Conservation (phyloP, 2,329 filamentous ascomycete species). For the Thelonectria blattea region DNA sequence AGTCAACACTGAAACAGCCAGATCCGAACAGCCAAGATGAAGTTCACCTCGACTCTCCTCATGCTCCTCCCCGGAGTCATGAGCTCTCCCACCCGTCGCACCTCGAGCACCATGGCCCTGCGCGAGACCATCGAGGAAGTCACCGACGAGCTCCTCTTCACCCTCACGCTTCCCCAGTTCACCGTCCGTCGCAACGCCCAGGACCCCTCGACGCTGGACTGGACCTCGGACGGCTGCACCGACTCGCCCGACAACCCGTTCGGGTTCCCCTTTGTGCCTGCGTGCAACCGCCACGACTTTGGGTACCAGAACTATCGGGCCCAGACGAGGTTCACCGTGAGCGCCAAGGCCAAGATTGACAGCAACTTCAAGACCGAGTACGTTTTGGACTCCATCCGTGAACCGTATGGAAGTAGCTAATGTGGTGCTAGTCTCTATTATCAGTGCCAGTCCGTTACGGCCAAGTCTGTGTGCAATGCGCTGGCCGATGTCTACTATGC, state of each 20-base stretch:
- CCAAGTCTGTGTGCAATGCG: conserved; percentile 16
- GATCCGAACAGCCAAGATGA: conserved; percentile 6
- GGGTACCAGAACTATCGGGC: conserved; percentile 59
- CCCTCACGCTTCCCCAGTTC: conserved; percentile 49
- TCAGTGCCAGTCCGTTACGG: conserved; percentile 12
- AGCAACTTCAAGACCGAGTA: conserved; percentile 53
- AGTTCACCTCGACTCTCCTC: conserved; percentile 8
- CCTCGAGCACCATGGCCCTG: not conserved
- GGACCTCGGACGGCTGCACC: conserved; percentile 50
- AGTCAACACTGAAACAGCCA: not conserved
- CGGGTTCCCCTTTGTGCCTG: conserved; percentile 49
- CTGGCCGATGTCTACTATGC: conserved; percentile 48
- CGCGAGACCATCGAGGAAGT: conserved; percentile 4
- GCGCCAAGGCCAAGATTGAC: conserved; percentile 51
- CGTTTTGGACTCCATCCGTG: conserved; percentile 11
- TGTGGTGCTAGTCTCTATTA: conserved; percentile 10
- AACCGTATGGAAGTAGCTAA: not conserved
- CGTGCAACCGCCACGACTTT: conserved; percentile 61
- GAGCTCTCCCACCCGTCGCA: not conserved
- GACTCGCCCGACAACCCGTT: conserved; percentile 50
- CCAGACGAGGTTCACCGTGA: conserved; percentile 53
- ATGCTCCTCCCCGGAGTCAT: conserved; percentile 12
- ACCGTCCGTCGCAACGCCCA: conserved; percentile 44
- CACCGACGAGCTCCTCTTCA: conserved; percentile 55
- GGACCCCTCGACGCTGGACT: conserved; percentile 47